Evolutionary conservation across 495 filamentous ascomycete genomes (phyloP), one percentile per base, ranked within the genome.

Genomic region (Penicillium argentinense): DNA sequence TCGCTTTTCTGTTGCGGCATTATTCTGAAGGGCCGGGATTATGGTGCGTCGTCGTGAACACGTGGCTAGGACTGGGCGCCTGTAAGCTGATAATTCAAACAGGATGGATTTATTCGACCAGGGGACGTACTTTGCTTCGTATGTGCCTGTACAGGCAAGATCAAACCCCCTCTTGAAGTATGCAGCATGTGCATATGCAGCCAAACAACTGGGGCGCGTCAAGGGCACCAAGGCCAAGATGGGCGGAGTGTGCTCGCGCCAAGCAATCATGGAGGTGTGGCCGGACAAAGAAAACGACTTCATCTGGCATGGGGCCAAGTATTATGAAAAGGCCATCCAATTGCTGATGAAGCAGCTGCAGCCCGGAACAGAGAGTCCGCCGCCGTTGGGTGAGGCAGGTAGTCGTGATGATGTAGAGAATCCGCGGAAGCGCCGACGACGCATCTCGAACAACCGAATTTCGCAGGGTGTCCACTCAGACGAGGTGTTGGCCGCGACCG

Each of bases 41-140:
- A 47, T 85, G 78, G 78, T 77, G 63, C 59, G 72, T 51, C 36
- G 22, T 38, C 5, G 9, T 5, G 9, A 24, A 27, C 19, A 19
- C 16, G 6, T 17, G 17, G 45, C n/a, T n/a, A n/a, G n/a, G n/a
- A n/a, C n/a, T 9, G 24, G 13, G 40, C 23, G 7, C 13, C 23
- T 21, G 18, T 14, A 28, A 49, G 33, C 47, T 66, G 53, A 68
- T 41, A 28, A 39, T 19, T 9, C n/a, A n/a, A 32, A 8, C 54
- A 79, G 81, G 82, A 85, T 84, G 81, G 81, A 83, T 52, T 64
- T 84, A 1, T 84, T 80, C 49, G 82, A 86, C 53, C 65, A 78
- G 9, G 74, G 72, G 7, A 75, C 70, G 6, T 84, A 82, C 59
- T 85, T 85, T 42, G 71, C 79, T 9, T 78, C 75, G 9, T 69